Evolutionary conservation across 352 stramenopile genomes (phyloP), one percentile per base, ranked within the genome.

Genomic region (Globisporangium carolinianum): DNA sequence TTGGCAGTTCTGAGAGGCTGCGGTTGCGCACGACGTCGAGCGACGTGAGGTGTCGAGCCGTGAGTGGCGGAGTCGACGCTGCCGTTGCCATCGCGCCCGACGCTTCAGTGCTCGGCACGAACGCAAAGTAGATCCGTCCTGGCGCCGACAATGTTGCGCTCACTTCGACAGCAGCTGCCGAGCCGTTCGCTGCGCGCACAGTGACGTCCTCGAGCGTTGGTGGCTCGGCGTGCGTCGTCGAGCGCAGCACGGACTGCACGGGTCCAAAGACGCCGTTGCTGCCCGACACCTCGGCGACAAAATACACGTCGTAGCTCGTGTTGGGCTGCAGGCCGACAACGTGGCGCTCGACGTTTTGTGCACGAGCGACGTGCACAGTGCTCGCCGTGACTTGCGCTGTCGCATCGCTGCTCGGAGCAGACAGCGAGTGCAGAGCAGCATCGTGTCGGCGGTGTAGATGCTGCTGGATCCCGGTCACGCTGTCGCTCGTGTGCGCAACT

Each of bases 231-330:
- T 91, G 63, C 5, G 83, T 91, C 35, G 50, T 74, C 12, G 78
- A 79, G 10, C 68, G 73, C 47, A 86, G 38, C 3, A 89, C 80
- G 0, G 78, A 86, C 46, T 89, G 69, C 46, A 94, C 81, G 5
- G 68, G 55, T 6, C 83, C 83, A 53, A 84, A 94, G 9, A 94
- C 81, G 4, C 81, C 83, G 47, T 94, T 91, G 63, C 83, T 94
- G 39, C 73, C 72, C 10, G 73, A 71, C 17, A 90, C 83, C 48
- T 94, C 81, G 11, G 76, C 73, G 8, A 94, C 82, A 63, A 94
- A 86, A 68, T 86, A 91, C 60, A 91, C 81, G 43, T 91, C 82
- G 65, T 91, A 94, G 68, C 69, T 89, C 24, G 68, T 80, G 52
- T 91, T 91, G 0, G 78, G 24, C 9, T 51, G 18, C 11, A 94